phyloP scores from a whole-genome alignment of 352 stramenopile species.

The Peronosclerospora sorghi region DNA sequence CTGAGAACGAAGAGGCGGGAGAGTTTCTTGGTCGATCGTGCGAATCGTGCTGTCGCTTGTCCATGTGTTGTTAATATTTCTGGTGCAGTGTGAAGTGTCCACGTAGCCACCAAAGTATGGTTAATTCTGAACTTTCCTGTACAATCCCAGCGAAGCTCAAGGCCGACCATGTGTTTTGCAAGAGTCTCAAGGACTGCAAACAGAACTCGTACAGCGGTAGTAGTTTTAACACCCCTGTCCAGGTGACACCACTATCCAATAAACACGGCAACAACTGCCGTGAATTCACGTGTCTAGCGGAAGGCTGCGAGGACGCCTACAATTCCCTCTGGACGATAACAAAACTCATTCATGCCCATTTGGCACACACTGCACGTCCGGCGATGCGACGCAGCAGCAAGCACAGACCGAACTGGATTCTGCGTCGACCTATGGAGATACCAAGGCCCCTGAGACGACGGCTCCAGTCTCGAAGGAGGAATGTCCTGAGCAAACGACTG shows the following conservation, averaged over 20 bases:
- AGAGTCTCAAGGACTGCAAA: constrained; percentile 56
- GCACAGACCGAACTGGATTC: constrained; percentile 6
- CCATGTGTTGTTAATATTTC: no score
- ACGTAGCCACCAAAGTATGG: no score
- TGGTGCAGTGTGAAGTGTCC: no score
- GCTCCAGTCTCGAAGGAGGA: constrained; percentile 1
- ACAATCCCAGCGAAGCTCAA: constrained; percentile 53
- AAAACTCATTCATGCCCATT: constrained; percentile 64
- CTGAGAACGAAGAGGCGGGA: no score
- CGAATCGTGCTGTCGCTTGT: no score
- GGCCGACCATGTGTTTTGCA: constrained; percentile 44
- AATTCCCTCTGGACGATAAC: constrained; percentile 50
- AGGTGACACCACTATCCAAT: constrained; percentile 44
- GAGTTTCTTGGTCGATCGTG: no score
- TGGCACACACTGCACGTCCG: constrained; percentile 46
- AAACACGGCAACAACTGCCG: constrained; percentile 47
- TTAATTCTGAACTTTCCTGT: constrained; percentile 1
- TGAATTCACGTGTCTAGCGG: constrained; percentile 38
- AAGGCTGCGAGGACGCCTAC: constrained; percentile 59
- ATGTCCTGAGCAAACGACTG: background rate
- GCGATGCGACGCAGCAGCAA: constrained; percentile 6
- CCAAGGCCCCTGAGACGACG: constrained; percentile 8
- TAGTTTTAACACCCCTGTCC: constrained; percentile 60
- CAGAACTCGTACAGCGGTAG: constrained; percentile 35
- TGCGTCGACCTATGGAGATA: no score